phyloP scores from a whole-genome alignment of 2,329 filamentous ascomycete species.

The Hirsutella rhossiliensis region DNA sequence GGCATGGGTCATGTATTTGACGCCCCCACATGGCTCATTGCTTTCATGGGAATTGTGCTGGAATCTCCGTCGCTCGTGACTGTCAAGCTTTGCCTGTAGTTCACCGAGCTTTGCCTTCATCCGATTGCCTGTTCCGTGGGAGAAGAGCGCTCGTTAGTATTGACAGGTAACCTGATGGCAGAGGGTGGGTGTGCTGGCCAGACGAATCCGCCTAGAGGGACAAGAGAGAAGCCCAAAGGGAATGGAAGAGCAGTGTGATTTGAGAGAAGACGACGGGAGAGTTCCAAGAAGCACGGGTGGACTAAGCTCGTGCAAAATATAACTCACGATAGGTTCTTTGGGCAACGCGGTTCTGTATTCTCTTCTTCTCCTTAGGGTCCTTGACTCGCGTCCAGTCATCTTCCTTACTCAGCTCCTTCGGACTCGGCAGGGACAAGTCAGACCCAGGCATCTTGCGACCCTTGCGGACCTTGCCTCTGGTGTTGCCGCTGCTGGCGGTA shows the following conservation, averaged over 20 bases:
- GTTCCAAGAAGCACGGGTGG: too few relatives aligned
- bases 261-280: neutral
- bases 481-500: too few relatives aligned
- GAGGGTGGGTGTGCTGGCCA: too few relatives aligned
- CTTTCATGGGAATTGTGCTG: neutral
- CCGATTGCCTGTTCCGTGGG: constrained; percentile 10
- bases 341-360: constrained; percentile 18
- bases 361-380: constrained; percentile 18
- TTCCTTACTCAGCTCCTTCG: constrained; percentile 8
- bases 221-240: too few relatives aligned
- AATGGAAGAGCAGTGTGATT: too few relatives aligned
- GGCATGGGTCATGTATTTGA: neutral
- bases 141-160: neutral
- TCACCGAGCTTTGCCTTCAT: constrained; percentile 19
- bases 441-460: neutral
- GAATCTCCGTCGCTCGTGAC: constrained; percentile 10
- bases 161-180: too few relatives aligned
- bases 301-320: too few relatives aligned
- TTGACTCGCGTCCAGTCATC: constrained; percentile 17
- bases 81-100: constrained; percentile 16
- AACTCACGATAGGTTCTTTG: constrained; percentile 19
- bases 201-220: too few relatives aligned
- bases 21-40: neutral
- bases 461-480: too few relatives aligned
- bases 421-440: neutral